Evolutionary conservation across 2,329 filamentous ascomycete genomes (phyloP), one percentile per base, ranked within the genome.

Genomic region (Beauveria asiatica): DNA sequence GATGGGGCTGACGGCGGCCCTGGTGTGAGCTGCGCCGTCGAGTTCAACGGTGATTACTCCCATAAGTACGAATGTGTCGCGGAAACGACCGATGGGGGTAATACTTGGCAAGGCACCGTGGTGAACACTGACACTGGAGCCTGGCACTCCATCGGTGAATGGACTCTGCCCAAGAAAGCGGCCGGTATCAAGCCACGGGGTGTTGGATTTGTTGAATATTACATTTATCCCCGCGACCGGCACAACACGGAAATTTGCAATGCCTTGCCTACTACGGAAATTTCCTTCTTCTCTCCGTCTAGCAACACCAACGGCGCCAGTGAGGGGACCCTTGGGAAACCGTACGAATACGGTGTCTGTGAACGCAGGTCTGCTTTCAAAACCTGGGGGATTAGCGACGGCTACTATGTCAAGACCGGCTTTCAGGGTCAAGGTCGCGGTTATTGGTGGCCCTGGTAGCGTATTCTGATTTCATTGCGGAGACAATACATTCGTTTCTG

Each of bases 1-100:
- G 0, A 64, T 46, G 57, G 68, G 33, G 65, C 71, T 55, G 65
- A 73, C 55, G 61, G 66, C 57, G 52, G 68, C 45, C 63, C 68
- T 57, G 60, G 66, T 10, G 61, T 68, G 9, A 66, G 68, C 58
- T 66, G 66, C 58, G 42, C 63, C 19, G 9, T 67, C 5, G 62
- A 64, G 2, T 62, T 69, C 17, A 39, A 45, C 0, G 65, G 59
- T 8, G 57, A 64, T 42, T 70, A 70, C 60, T 59, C 45, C 8
- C 54, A 65, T 45, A 65, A 56, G 21, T 67, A 64, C 27, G 60
- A 66, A 52, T 39, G 65, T 6, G 60, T 62, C n/a, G 59, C 69
- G 21, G 48, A 64, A 50, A 63, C 64, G 30, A 57, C 45, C 1
- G 45, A 50, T 33, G 61, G 54, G 9, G 65, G 54, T 2, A 61